These are phyloP conservation scores for Sporothrix variecibatus DNA, from an alignment of 2,329 filamentous ascomycete genomes.

Conservation along the genomic window DNA sequence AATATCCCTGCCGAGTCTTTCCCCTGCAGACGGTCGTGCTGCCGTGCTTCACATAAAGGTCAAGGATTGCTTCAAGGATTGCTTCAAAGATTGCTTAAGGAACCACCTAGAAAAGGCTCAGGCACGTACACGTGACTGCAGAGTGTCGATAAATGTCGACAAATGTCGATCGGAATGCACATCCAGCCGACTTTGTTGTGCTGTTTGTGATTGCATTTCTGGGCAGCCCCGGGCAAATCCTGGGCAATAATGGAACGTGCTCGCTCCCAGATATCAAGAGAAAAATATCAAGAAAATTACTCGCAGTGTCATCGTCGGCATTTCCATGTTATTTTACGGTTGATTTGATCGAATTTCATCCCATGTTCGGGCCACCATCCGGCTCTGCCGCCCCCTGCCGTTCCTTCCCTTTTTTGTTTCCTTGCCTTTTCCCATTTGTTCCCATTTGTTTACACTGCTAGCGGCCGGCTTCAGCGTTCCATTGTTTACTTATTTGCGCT, in stretches of 20 bases:
- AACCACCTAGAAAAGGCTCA: not conserved
- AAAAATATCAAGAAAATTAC: not conserved
- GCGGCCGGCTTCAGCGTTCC: not conserved
- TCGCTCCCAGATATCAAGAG: not conserved
- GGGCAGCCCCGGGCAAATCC: not conserved
- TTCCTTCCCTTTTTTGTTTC: not conserved
- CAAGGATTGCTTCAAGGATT: no score
- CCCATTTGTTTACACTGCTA: not conserved
- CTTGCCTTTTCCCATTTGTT: not conserved
- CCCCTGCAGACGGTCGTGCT: not conserved
- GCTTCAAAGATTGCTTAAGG: no score
- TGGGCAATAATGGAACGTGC: not conserved
- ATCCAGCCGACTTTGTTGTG: not conserved
- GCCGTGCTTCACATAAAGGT: no score
- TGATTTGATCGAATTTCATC: not conserved
- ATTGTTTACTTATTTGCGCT: conserved; percentile 18
- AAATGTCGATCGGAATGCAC: not conserved
- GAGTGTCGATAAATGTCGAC: not conserved
- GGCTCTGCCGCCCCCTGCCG: conserved; percentile 7
- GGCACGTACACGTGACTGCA: conserved; percentile 9
- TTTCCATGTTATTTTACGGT: not conserved
- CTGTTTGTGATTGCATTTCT: conserved; percentile 8
- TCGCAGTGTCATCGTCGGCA: not conserved
- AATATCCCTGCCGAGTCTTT: not conserved
- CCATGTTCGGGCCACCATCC: conserved; percentile 10